Percentiles rank a stretch among this genome's conserved stretches.
phyloP scores from a whole-genome alignment of 192 early-diverging fungal genomes.

The Funneliformis geosporum region DNA sequence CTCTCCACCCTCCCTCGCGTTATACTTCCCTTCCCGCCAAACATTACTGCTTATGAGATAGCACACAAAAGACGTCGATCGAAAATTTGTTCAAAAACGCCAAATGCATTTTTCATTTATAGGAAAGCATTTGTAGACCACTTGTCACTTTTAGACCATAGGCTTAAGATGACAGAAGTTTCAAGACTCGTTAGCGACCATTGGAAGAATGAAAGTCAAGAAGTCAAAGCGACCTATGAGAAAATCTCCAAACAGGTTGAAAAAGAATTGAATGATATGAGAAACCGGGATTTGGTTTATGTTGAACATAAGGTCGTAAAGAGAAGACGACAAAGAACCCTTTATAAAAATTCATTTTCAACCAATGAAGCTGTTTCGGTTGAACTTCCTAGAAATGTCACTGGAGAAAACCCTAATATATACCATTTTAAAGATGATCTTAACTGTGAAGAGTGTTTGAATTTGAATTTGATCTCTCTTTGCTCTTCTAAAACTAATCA shows the following conservation, averaged over 20 bases:
- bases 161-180: slow-evolving; percentile 2
- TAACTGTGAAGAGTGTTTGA: too few relatives aligned
- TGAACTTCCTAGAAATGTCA: too few relatives aligned
- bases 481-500: too few relatives aligned
- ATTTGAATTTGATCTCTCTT: too few relatives aligned
- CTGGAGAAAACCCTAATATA: too few relatives aligned
- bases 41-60: not conserved
- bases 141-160: not conserved
- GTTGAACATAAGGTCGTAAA: not conserved
- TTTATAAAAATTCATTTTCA: not conserved
- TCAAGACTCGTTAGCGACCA: not conserved
- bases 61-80: slow-evolving; percentile 7
- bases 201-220: slow-evolving; percentile 1
- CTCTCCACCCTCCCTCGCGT: not conserved
- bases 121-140: slow-evolving; percentile 5
- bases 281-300: slow-evolving; percentile 5
- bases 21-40: not conserved
- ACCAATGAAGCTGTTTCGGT: too few relatives aligned
- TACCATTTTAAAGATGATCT: too few relatives aligned
- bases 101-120: slow-evolving; percentile 11
- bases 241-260: slow-evolving; percentile 9
- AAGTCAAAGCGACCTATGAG: not conserved
- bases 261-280: slow-evolving; percentile 7
- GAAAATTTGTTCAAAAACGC: not conserved
- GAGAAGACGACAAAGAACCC: too few relatives aligned